Conservation (phyloP, 1,284 basidiomycete genomes). For the Puccinia novopanici region DNA sequence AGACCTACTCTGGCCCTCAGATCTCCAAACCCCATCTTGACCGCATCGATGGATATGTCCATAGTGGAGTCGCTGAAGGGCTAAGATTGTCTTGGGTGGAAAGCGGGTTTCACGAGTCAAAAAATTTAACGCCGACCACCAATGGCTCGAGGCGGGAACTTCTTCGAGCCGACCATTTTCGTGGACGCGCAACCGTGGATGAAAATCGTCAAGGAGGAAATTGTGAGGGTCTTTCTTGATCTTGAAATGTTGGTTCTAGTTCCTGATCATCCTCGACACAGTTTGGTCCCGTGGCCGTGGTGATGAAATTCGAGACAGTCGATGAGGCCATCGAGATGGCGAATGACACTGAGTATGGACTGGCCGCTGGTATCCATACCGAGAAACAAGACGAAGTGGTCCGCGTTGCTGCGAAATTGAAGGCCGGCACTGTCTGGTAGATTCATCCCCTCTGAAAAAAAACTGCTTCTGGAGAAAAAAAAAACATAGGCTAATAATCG, state of each 20-base stretch:
- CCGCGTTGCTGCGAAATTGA: conserved; percentile 75
- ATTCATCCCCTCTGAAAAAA: not conserved
- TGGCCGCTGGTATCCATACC: conserved; percentile 85
- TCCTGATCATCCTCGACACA: conserved; percentile 13
- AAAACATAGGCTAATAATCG: conserved; percentile 52
- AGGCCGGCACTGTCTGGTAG: conserved; percentile 67
- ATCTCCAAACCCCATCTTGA: conserved; percentile 39
- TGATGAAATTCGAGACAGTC: conserved; percentile 55
- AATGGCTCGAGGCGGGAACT: conserved; percentile 51
- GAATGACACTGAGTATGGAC: conserved; percentile 80
- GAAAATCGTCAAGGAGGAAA: conserved; percentile 55
- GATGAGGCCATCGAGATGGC: conserved; percentile 69
- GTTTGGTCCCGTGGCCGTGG: conserved; percentile 56
- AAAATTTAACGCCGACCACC: conserved; percentile 3
- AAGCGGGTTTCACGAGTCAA: conserved; percentile 9
- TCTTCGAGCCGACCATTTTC: conserved; percentile 56
- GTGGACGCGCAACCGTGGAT: conserved; percentile 53
- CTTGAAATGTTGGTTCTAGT: not conserved
- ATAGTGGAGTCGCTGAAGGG: conserved; percentile 6
- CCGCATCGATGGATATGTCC: conserved; percentile 26
- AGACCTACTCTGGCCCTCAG: conserved; percentile 47
- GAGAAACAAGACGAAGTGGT: conserved; percentile 81
- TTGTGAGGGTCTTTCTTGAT: conserved; percentile 35
- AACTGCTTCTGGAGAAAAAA: conserved; percentile 9
- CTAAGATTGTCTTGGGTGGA: conserved; percentile 28